Conservation (phyloP, 2,329 filamentous ascomycete genomes). For the Graphium sp. region DNA sequence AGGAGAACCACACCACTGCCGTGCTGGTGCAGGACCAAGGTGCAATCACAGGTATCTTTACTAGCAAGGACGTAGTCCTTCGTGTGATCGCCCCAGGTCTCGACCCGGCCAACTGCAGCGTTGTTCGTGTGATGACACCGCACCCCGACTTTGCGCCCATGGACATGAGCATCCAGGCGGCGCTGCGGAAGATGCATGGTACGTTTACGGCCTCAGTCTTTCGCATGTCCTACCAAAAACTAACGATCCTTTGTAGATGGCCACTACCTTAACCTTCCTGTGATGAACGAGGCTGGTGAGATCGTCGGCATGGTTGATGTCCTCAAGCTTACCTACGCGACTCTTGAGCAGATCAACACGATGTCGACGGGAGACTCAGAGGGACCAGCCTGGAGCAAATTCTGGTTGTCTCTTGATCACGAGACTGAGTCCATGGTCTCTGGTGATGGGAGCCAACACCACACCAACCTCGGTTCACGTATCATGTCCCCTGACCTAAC, state of each 20-base stretch:
- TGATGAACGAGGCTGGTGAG: conserved; percentile 94
- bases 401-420: conserved; percentile 91
- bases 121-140: conserved; percentile 97
- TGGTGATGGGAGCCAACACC: conserved; percentile 60
- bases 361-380: conserved; percentile 82
- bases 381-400: conserved; percentile 98
- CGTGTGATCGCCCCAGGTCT: conserved; percentile 94
- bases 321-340: conserved; percentile 93
- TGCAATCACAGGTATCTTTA: conserved; percentile 97
- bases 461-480: conserved; percentile 49
- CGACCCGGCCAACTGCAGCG: conserved; percentile 87
- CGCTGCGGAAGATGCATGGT: conserved; percentile 98
- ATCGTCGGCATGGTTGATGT: conserved; percentile 99
- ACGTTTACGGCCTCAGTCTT: conserved; percentile 17
- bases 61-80: conserved; percentile 95
- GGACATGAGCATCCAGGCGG: conserved; percentile 98
- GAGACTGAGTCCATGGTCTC: conserved; percentile 95
- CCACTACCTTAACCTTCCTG: conserved; percentile 92
- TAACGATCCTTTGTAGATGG: conserved; percentile 47
- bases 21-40: conserved; percentile 93
- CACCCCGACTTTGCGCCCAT: conserved; percentile 97
- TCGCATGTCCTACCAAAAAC: background rate
- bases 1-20: conserved; percentile 95
- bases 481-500: conserved; percentile 66
- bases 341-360: conserved; percentile 91